Evolutionary conservation across 495 filamentous ascomycete genomes (phyloP).

Genomic region (Hypoxylon intermedium): DNA sequence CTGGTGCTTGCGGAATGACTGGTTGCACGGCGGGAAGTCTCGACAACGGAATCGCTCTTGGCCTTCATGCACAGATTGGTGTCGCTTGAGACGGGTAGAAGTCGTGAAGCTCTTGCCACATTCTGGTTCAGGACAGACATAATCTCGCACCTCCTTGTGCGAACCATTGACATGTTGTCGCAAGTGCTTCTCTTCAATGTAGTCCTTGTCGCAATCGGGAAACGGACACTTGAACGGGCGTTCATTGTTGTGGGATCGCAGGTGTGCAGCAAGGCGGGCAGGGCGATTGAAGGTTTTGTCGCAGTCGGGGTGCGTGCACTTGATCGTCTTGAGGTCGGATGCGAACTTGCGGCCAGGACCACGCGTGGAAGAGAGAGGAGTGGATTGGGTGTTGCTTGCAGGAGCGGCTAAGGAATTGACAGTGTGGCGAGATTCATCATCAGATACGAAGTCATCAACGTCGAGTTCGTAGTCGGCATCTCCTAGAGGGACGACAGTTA

Average conservation of each 20-base stretch:
- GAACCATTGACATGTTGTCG: slow-evolving; percentile 81
- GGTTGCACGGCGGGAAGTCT: slow-evolving; percentile 74
- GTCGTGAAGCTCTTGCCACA: slow-evolving; percentile 85
- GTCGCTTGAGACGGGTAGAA: slow-evolving; percentile 71
- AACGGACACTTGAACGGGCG: slow-evolving; percentile 74
- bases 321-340: slow-evolving; percentile 74
- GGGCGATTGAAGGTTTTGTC: slow-evolving; percentile 86
- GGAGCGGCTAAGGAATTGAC: slow-evolving; percentile 43
- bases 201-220: slow-evolving; percentile 77
- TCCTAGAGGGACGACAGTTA: slow-evolving; percentile 14
- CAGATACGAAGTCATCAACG: slow-evolving; percentile 32
- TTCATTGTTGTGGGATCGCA: slow-evolving; percentile 81
- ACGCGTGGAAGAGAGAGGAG: slow-evolving; percentile 61
- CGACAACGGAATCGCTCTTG: slow-evolving; percentile 74
- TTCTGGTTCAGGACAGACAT: slow-evolving; percentile 70
- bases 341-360: slow-evolving; percentile 61
- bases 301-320: slow-evolving; percentile 74
- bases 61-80: slow-evolving; percentile 71
- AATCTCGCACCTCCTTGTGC: slow-evolving; percentile 74
- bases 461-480: slow-evolving; percentile 21
- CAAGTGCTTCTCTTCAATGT: slow-evolving; percentile 81
- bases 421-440: slow-evolving; percentile 54
- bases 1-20: slow-evolving; percentile 85
- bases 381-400: slow-evolving; percentile 58
- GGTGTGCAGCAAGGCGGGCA: slow-evolving; percentile 76